Evolutionary conservation across 1,284 basidiomycete genomes (phyloP), one percentile per base, ranked within the genome.

Genomic region (Microbotryum intermedium): DNA sequence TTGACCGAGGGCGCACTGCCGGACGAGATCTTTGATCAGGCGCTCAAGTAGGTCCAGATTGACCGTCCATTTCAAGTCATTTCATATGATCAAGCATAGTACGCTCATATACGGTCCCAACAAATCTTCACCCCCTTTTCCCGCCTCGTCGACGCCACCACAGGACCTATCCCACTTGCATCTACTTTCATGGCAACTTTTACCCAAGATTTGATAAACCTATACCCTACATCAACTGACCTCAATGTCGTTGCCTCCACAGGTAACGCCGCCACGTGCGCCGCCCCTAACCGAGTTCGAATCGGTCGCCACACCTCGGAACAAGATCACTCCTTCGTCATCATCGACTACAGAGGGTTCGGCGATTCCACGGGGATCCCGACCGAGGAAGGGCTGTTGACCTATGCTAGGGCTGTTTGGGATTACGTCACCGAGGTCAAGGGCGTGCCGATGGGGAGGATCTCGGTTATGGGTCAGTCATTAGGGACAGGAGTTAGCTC

Each of bases 281-380:
- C 87, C 0, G 79, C 83, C 7, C 69, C 76, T 0, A 80, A 79
- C 54, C 85, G 90, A 10, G 76, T 88, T 11, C 79, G 78, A 5
- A 56, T 69, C 4, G 69, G 54, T 8, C 58, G 66, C 11, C 61
- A 66, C 44, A 42, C 61, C 29, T 57, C 53, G 23, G 59, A 58
- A 13, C 28, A 61, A 44, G 44, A 63, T 42, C 44, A 48, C 46
- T 59, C 62, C 45, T 65, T 68, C 29, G 13, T 70, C 52, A 65
- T 65, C 21, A 53, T 64, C 44, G 68, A 69, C 55, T 71, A 69
- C 49, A 57, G 69, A n/a, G 93, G 93, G 0, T 97, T 88, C 69
- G 93, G 79, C 0, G 91, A 97, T 72, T 92, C 89, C 58, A 80
- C 82, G 1, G 90, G 91, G 1, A 74, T 26, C 3, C 92, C 92